A percentile compares a stretch with the other conserved stretches of the same genome.
These are phyloP conservation scores for Cyclocybe cylindracea DNA, from an alignment of 768 basidiomycete genomes.

Conservation along the genomic window DNA sequence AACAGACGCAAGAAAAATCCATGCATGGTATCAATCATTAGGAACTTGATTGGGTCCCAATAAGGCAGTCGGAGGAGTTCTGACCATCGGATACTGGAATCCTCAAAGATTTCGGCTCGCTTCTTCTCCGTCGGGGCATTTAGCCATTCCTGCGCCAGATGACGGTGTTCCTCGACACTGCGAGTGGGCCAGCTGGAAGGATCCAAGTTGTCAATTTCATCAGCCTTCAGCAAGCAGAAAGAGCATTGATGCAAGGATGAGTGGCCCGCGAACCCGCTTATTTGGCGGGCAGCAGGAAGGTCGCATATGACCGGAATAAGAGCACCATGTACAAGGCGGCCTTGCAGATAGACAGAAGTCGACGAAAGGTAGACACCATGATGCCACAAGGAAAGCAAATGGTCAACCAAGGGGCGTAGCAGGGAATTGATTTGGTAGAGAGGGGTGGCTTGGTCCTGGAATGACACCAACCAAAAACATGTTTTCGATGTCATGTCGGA, in stretches of 20 bases:
- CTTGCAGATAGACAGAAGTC: slow-evolving; percentile 20
- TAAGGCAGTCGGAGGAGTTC: slow-evolving; percentile 27
- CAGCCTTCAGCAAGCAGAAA: slow-evolving; percentile 13
- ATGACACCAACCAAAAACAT: too few relatives aligned
- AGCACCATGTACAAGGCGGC: slow-evolving; percentile 25
- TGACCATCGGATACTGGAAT: slow-evolving; percentile 25
- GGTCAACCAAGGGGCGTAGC: slow-evolving; percentile 11
- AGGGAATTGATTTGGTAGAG: too few relatives aligned
- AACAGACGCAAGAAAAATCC: slow-evolving; percentile 26
- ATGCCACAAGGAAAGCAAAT: slow-evolving; percentile 30
- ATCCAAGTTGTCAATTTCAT: slow-evolving; percentile 24
- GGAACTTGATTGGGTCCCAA: slow-evolving; percentile 29
- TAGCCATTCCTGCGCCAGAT: slow-evolving; percentile 22
- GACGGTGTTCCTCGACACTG: slow-evolving; percentile 10
- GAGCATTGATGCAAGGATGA: slow-evolving; percentile 19
- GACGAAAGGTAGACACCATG: slow-evolving; percentile 24
- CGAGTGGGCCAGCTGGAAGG: slow-evolving; percentile 14
- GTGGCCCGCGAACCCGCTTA: slow-evolving; percentile 20
- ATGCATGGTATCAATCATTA: slow-evolving; percentile 38
- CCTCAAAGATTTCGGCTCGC: slow-evolving; percentile 13
- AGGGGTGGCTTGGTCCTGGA: too few relatives aligned
- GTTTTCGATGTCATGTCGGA: too few relatives aligned
- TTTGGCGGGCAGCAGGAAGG: slow-evolving; percentile 28
- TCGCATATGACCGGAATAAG: slow-evolving; percentile 34
- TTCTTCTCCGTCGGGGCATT: slow-evolving; percentile 13